phyloP scores from a whole-genome alignment of 1,284 basidiomycete genomes.

The Papiliotrema fonsecae region DNA sequence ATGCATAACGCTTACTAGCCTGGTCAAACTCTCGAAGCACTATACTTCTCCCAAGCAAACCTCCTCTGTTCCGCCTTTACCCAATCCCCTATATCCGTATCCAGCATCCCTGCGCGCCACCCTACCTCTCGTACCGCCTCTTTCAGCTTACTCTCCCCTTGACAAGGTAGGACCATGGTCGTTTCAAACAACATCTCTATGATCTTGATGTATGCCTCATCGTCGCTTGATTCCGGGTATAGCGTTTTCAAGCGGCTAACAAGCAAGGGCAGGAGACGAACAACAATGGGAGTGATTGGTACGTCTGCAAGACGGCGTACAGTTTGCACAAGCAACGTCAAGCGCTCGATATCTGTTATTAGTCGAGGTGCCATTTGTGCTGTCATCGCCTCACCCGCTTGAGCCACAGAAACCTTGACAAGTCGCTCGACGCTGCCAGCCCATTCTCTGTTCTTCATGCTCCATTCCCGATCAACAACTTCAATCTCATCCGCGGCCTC shows the following conservation, averaged over 20 bases:
- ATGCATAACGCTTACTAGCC: too few relatives aligned
- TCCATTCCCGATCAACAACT: slow-evolving; percentile 8
- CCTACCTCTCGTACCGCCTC: slow-evolving; percentile 15
- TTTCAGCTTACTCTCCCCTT: not conserved
- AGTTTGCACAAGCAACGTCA: slow-evolving; percentile 12
- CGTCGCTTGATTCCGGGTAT: not conserved
- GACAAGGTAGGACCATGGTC: not conserved
- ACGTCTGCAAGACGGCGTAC: slow-evolving; percentile 6
- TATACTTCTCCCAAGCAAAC: slow-evolving; percentile 12
- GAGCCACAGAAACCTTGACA: slow-evolving; percentile 7
- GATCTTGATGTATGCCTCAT: not conserved
- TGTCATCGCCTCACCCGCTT: slow-evolving; percentile 11
- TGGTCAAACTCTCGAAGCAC: too few relatives aligned
- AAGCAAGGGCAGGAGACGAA: slow-evolving; percentile 5
- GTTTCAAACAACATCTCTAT: slow-evolving; percentile 15
- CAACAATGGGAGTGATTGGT: slow-evolving; percentile 1
- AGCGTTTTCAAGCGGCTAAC: slow-evolving; percentile 1
- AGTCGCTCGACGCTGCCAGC: slow-evolving; percentile 10
- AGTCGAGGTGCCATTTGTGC: not conserved
- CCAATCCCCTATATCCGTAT: slow-evolving; percentile 17
- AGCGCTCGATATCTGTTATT: slow-evolving; percentile 10
- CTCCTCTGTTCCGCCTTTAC: slow-evolving; percentile 15
- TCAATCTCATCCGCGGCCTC: slow-evolving; percentile 4
- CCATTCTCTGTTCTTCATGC: slow-evolving; percentile 13
- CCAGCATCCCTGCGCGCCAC: slow-evolving; percentile 12